phyloP scores from a whole-genome alignment of 345 rosid genomes.

The Pistacia integerrima region DNA sequence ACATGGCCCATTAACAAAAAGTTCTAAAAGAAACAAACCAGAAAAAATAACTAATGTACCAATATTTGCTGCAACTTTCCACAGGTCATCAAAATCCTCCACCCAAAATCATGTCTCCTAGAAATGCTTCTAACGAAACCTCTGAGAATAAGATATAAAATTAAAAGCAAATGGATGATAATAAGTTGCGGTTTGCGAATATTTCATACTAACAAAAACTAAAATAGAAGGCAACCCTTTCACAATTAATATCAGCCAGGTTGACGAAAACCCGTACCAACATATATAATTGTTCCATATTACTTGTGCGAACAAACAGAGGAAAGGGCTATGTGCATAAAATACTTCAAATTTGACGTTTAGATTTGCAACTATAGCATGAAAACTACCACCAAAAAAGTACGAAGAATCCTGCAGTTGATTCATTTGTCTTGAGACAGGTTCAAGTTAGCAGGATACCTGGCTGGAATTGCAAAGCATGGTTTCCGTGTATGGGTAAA shows the following conservation, averaged over 20 bases:
- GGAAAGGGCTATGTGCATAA: neutral
- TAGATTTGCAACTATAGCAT: neutral
- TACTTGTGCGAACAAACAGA: neutral
- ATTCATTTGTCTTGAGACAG: neutral
- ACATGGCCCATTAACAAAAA: neutral
- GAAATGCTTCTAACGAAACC: neutral
- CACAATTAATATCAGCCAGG: neutral
- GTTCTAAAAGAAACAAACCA: neutral
- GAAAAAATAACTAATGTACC: neutral
- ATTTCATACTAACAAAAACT: neutral
- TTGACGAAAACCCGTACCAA: neutral
- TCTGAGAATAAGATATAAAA: neutral
- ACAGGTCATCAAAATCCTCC: neutral
- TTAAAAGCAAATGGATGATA: neutral
- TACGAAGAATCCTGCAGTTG: neutral
- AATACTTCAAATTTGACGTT: neutral
- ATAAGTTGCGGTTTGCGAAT: neutral
- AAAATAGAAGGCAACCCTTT: neutral
- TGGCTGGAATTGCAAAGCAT: slow-evolving; percentile 94
- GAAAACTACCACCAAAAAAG: neutral
- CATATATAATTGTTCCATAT: neutral
- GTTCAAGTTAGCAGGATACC: slow-evolving; percentile 42
- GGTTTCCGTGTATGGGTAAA: slow-evolving; percentile 77
- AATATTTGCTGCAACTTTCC: neutral
- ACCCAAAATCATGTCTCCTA: neutral